These are phyloP conservation scores for Coelastrella sp. DNA, from an alignment of 139 green algal genomes.

Conservation along the genomic window DNA sequence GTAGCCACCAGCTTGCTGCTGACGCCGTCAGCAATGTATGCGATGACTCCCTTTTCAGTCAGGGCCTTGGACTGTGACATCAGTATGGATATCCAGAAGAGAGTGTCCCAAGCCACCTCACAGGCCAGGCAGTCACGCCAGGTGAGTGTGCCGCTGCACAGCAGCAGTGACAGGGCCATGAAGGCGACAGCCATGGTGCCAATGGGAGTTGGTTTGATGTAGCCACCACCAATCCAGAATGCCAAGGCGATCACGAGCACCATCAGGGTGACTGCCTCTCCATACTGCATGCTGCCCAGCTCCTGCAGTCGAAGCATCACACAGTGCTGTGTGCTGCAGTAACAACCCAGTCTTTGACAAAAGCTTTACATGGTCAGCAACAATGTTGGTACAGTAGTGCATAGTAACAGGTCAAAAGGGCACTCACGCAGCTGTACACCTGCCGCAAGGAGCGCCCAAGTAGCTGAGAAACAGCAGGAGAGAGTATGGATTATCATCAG, in stretches of 20 bases:
- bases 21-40: not conserved
- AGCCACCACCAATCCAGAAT: not conserved
- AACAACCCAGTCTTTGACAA: not conserved
- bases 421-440: too few species aligned
- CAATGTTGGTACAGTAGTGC: not conserved
- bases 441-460: not conserved
- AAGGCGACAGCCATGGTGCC: not conserved
- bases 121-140: slow-evolving; percentile 6
- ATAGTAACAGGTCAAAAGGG: not conserved
- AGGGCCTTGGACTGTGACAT: slow-evolving; percentile 12
- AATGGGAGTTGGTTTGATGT: not conserved
- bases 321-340: not conserved
- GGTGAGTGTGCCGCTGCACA: not conserved
- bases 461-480: not conserved
- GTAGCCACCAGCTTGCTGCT: not conserved
- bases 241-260: not conserved
- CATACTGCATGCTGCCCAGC: not conserved
- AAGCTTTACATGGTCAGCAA: not conserved
- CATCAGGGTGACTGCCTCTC: not conserved
- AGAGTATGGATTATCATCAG: not conserved
- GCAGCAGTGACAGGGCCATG: slow-evolving; percentile 14
- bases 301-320: not conserved
- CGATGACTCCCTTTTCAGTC: not conserved
- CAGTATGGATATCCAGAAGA: slow-evolving; percentile 1
- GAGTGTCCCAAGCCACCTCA: not conserved